Evolutionary conservation across 495 filamentous ascomycete genomes (phyloP).

Genomic region (Evansstolkia leycettana): DNA sequence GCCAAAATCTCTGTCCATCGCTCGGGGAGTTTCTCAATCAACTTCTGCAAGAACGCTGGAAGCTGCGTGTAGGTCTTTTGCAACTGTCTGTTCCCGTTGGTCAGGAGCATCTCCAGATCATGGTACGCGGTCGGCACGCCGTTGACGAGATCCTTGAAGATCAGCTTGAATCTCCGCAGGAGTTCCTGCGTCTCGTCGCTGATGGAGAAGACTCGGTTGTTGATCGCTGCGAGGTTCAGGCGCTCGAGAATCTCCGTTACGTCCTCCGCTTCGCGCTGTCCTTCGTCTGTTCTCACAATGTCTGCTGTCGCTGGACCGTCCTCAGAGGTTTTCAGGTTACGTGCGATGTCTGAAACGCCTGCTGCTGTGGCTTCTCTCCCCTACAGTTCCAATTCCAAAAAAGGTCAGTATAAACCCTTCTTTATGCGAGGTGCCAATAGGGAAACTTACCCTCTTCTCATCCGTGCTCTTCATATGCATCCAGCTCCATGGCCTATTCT

Average conservation of each 20-base stretch:
- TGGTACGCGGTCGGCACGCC: constrained; percentile 87
- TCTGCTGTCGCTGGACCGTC: constrained; percentile 1
- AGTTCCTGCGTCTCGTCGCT: constrained; percentile 69
- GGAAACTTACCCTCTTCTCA: constrained; percentile 22
- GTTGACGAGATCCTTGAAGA: constrained; percentile 84
- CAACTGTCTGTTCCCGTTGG: constrained; percentile 63
- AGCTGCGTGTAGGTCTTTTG: constrained; percentile 65
- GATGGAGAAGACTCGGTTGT: constrained; percentile 74
- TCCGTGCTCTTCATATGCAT: constrained; percentile 27
- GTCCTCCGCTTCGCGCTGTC: constrained; percentile 55
- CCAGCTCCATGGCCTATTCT: constrained; percentile 35
- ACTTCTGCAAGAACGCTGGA: constrained; percentile 71
- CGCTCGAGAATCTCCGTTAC: constrained; percentile 64
- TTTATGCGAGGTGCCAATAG: background rate
- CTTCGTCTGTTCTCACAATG: constrained; percentile 15
- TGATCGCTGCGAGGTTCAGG: constrained; percentile 63
- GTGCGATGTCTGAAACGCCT: constrained; percentile 1
- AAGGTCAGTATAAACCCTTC: constrained; percentile 2
- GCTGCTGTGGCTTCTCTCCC: no score
- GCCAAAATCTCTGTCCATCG: constrained; percentile 63
- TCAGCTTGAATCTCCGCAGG: constrained; percentile 68
- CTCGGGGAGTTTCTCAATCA: constrained; percentile 73
- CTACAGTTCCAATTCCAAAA: background rate
- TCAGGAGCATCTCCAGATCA: constrained; percentile 73
- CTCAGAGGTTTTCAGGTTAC: constrained; percentile 9